Percentiles rank a stretch among this genome's conserved stretches.
phyloP scores from a whole-genome alignment of 2,329 filamentous ascomycete genomes.

The Onygenales sp. region DNA sequence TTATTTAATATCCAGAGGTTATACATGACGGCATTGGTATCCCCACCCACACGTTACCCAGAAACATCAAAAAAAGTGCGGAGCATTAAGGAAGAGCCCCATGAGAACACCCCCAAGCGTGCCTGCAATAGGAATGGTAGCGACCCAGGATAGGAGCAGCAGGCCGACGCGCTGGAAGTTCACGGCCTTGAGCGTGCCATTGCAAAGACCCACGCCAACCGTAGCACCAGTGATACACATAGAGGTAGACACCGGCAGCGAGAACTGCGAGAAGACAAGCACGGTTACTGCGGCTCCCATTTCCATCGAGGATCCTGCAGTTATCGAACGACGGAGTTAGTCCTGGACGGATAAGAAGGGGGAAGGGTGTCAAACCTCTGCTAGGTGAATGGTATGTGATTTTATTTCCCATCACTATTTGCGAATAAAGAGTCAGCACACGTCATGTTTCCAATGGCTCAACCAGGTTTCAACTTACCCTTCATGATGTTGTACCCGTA shows the following conservation, averaged over 20 bases:
- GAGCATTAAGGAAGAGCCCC: slow-evolving; percentile 49
- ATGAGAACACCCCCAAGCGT: slow-evolving; percentile 46
- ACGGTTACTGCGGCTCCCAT: slow-evolving; percentile 70
- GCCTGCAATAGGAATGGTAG: slow-evolving; percentile 54
- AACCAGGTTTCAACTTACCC: slow-evolving; percentile 36
- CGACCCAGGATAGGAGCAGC: slow-evolving; percentile 57
- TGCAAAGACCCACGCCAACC: slow-evolving; percentile 68
- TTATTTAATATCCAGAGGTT: too few species aligned
- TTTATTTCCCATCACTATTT: slow-evolving; percentile 67
- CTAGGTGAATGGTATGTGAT: slow-evolving; percentile 60
- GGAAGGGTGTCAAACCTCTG: slow-evolving; percentile 25
- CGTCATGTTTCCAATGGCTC: background rate
- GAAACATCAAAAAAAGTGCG: slow-evolving; percentile 37
- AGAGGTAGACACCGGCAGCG: slow-evolving; percentile 65
- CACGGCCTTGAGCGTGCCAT: slow-evolving; percentile 60
- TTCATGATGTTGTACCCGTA: slow-evolving; percentile 84
- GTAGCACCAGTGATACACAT: slow-evolving; percentile 76
- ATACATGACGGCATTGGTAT: too few species aligned
- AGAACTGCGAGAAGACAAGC: slow-evolving; percentile 65
- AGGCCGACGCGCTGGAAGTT: slow-evolving; percentile 67
- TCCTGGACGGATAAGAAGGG: background rate
- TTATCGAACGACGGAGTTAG: slow-evolving; percentile 7
- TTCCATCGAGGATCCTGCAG: slow-evolving; percentile 57
- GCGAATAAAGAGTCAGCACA: slow-evolving; percentile 3
- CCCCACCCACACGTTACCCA: background rate